Percentiles rank a stretch among this genome's conserved stretches.
Evolutionary conservation across 2,329 filamentous ascomycete species (phyloP).

Genomic region (Colletotrichum zoysiae): DNA sequence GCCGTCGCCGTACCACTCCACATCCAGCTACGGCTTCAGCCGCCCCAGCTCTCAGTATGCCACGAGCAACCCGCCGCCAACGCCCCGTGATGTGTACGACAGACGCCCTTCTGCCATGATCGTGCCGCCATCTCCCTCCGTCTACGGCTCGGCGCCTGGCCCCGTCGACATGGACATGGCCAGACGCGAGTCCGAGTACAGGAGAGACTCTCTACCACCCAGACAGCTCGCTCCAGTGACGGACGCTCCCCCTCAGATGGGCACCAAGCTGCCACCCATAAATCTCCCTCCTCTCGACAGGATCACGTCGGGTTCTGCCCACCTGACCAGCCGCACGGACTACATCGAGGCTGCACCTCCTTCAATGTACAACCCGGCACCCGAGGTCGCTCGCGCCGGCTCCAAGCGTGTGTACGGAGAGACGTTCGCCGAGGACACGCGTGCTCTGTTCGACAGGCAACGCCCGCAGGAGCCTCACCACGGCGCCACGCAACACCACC

Average conservation of each 20-base stretch:
- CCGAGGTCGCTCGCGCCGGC: conserved; percentile 32
- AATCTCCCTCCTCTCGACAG: conserved; percentile 18
- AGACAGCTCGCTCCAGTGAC: conserved; percentile 46
- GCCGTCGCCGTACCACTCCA: conserved; percentile 58
- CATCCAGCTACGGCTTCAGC: conserved; percentile 54
- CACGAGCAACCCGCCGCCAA: conserved; percentile 47
- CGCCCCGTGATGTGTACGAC: conserved; percentile 53
- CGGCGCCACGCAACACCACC: background rate
- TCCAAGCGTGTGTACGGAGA: conserved; percentile 41
- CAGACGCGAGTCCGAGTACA: conserved; percentile 40
- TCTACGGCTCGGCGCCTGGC: conserved; percentile 39
- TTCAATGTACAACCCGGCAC: background rate
- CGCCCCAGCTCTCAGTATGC: conserved; percentile 49
- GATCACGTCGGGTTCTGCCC: conserved; percentile 2
- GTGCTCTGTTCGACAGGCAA: conserved; percentile 54
- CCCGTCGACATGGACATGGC: conserved; percentile 20
- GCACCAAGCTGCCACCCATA: conserved; percentile 17
- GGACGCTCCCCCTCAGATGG: conserved; percentile 51
- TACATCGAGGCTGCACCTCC: conserved; percentile 38
- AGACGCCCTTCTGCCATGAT: conserved; percentile 54
- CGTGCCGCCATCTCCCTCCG: conserved; percentile 55
- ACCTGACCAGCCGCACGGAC: conserved; percentile 2
- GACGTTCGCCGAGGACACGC: conserved; percentile 41
- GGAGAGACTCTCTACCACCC: conserved; percentile 46
- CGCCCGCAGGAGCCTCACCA: conserved; percentile 52